phyloP scores from a whole-genome alignment of 805 yeast genomes.

The Pichia insulana region DNA sequence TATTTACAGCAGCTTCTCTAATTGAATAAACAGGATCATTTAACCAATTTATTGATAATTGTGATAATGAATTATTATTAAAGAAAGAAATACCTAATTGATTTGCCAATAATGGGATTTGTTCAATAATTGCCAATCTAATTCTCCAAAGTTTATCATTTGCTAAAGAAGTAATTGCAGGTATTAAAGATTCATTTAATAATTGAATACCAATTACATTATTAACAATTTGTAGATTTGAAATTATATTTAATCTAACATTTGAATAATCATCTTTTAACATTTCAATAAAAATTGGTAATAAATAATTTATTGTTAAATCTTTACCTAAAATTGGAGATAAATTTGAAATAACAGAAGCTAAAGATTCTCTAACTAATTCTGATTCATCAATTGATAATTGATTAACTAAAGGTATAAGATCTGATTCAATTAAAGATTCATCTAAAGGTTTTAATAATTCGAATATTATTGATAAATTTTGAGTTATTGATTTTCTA shows the following conservation, averaged over 20 bases:
- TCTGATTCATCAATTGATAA: constrained; percentile 88
- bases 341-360: constrained; percentile 76
- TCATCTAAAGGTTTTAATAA: constrained; percentile 35
- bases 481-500: constrained; percentile 88
- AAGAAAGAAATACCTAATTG: constrained; percentile 91
- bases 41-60: constrained; percentile 92
- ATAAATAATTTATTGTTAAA: constrained; percentile 66
- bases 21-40: constrained; percentile 97
- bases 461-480: constrained; percentile 67
- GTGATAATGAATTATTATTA: constrained; percentile 74
- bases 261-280: constrained; percentile 95
- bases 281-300: constrained; percentile 89
- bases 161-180: constrained; percentile 93
- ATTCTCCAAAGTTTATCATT: constrained; percentile 98
- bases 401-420: constrained; percentile 76
- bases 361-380: constrained; percentile 86
- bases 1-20: constrained; percentile 89
- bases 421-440: constrained; percentile 51
- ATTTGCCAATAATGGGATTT: constrained; percentile 88
- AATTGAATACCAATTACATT: constrained; percentile 89
- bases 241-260: constrained; percentile 87
- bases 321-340: constrained; percentile 83
- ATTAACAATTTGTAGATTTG: constrained; percentile 84
- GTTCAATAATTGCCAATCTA: constrained; percentile 91
- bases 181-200: constrained; percentile 78